Conservation (phyloP, 306 rosid genomes). For the Dalbergia cochinchinensis region DNA sequence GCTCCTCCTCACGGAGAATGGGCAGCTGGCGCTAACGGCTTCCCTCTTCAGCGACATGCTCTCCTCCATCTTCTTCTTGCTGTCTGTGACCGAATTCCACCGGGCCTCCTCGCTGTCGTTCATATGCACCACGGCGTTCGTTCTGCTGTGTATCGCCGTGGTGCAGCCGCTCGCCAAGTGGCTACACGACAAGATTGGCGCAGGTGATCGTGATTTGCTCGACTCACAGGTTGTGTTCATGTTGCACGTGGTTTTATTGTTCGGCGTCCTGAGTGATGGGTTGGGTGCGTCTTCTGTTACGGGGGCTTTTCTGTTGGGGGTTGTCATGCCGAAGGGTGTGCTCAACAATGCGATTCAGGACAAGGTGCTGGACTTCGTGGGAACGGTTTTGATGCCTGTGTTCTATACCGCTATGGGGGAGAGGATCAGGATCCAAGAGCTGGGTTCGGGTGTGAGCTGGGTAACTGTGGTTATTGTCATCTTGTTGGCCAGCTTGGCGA, state of each 20-base stretch:
- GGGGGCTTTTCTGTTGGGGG: constrained; percentile 53
- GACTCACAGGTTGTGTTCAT: constrained; percentile 42
- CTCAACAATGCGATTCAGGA: constrained; percentile 50
- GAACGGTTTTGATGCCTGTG: constrained; percentile 49
- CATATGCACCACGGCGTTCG: not conserved
- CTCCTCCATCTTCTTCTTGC: constrained; percentile 30
- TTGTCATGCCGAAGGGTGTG: constrained; percentile 45
- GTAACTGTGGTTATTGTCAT: constrained; percentile 34
- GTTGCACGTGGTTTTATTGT: constrained; percentile 42
- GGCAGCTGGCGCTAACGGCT: constrained; percentile 53
- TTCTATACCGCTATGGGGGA: constrained; percentile 43
- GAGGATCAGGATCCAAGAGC: constrained; percentile 25
- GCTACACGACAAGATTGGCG: constrained; percentile 27
- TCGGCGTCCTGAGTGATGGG: constrained; percentile 45
- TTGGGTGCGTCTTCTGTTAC: constrained; percentile 45
- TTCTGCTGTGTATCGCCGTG: not conserved
- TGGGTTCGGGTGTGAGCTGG: not conserved
- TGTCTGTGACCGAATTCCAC: constrained; percentile 1
- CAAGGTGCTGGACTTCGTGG: constrained; percentile 50
- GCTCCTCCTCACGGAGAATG: constrained; percentile 53
- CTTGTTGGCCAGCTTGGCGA: constrained; percentile 41
- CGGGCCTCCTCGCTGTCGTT: not conserved
- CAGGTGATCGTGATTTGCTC: constrained; percentile 28
- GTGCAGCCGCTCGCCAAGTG: constrained; percentile 39
- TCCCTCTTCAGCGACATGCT: constrained; percentile 46